phyloP scores from a whole-genome alignment of 306 rosid species.

The Quercus wislizeni region DNA sequence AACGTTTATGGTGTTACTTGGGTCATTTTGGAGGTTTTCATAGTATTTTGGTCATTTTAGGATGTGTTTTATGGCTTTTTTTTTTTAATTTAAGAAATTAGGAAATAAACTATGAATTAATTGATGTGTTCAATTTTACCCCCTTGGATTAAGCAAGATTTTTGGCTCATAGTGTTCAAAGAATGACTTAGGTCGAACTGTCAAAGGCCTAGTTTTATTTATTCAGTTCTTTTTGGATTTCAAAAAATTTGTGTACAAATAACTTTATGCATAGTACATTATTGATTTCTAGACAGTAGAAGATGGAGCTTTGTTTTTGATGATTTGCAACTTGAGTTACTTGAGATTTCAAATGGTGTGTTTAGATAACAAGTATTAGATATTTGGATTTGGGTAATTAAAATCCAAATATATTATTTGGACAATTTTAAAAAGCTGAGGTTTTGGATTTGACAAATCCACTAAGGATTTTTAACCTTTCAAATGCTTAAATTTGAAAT shows the following conservation, averaged over 20 bases:
- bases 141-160: not conserved
- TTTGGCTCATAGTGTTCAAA: not conserved
- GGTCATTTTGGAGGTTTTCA: no score
- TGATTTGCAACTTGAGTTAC: not conserved
- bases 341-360: not conserved
- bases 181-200: not conserved
- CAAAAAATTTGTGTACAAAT: not conserved
- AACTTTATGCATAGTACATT: not conserved
- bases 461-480: no score
- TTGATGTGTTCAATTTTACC: not conserved
- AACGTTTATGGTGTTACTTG: no score
- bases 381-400: no score
- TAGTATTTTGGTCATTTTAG: no score
- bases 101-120: not conserved
- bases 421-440: no score
- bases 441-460: no score
- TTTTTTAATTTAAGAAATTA: not conserved
- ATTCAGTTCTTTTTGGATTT: not conserved
- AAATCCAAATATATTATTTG: no score
- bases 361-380: no score
- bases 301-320: conserved; percentile 1
- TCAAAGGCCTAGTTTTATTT: conserved; percentile 7
- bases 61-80: not conserved
- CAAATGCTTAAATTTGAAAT: no score
- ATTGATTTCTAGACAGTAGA: not conserved